Evolutionary conservation across 2,329 filamentous ascomycete species (phyloP).

Genomic region (Colletotrichum australisinense): DNA sequence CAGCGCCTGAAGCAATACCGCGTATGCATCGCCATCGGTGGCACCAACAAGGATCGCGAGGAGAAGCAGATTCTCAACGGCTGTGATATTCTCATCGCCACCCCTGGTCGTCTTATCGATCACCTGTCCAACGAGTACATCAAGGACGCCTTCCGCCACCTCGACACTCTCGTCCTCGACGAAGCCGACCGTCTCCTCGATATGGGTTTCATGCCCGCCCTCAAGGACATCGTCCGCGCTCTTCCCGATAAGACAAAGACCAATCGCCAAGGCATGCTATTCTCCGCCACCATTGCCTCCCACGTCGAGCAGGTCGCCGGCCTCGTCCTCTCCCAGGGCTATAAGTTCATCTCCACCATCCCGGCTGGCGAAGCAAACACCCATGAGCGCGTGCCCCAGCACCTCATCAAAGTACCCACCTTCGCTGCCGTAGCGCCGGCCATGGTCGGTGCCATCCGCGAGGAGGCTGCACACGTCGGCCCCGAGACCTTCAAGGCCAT

Average conservation of each 20-base stretch:
- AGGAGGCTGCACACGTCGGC: constrained; percentile 51
- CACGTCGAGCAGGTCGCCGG: constrained; percentile 83
- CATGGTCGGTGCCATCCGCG: constrained; percentile 67
- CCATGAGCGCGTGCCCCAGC: constrained; percentile 81
- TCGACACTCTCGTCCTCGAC: constrained; percentile 86
- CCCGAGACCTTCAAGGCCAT: constrained; percentile 81
- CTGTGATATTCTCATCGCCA: constrained; percentile 84
- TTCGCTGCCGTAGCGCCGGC: constrained; percentile 74
- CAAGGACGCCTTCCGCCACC: constrained; percentile 70
- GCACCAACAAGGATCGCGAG: constrained; percentile 78
- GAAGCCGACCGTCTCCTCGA: constrained; percentile 87
- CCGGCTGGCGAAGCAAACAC: constrained; percentile 80
- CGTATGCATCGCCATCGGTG: constrained; percentile 83
- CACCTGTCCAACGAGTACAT: constrained; percentile 81
- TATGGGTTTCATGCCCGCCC: constrained; percentile 83
- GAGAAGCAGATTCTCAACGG: constrained; percentile 77
- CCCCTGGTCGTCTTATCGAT: constrained; percentile 82
- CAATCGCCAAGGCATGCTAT: constrained; percentile 80
- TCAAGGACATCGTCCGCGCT: constrained; percentile 80
- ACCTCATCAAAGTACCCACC: constrained; percentile 73
- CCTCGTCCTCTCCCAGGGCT: constrained; percentile 74
- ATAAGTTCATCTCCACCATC: constrained; percentile 87
- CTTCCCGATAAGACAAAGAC: constrained; percentile 72
- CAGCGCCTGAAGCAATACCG: constrained; percentile 80
- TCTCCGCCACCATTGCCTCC: constrained; percentile 84